These are phyloP conservation scores for Boletus insuetus DNA, from an alignment of 768 basidiomycete genomes.

Conservation along the genomic window DNA sequence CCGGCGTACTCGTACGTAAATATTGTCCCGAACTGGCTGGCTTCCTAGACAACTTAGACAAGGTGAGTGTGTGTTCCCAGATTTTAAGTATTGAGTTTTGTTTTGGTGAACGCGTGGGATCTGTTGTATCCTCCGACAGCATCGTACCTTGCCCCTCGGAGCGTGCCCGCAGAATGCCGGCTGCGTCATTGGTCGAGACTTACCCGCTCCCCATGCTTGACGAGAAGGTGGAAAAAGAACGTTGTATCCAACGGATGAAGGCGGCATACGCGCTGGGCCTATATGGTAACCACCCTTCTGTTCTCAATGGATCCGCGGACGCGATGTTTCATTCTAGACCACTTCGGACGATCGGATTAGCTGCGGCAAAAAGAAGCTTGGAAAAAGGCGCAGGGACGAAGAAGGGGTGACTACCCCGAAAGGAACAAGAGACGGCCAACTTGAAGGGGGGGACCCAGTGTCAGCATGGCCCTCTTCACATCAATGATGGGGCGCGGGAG, in stretches of 20 bases:
- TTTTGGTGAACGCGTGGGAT: neutral
- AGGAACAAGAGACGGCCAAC: slow-evolving; percentile 10
- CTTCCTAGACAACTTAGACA: slow-evolving; percentile 27
- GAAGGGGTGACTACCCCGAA: slow-evolving; percentile 9
- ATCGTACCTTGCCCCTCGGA: neutral
- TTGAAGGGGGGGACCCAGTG: slow-evolving; percentile 1
- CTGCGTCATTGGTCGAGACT: slow-evolving; percentile 6
- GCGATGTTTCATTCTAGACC: slow-evolving; percentile 19
- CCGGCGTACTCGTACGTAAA: slow-evolving; percentile 26
- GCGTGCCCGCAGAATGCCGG: slow-evolving; percentile 3
- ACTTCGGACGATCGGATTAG: slow-evolving; percentile 20
- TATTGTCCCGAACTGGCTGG: slow-evolving; percentile 9
- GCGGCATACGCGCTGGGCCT: slow-evolving; percentile 3
- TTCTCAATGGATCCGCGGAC: slow-evolving; percentile 25
- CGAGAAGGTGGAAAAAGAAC: slow-evolving; percentile 15
- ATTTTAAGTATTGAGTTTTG: slow-evolving; percentile 23
- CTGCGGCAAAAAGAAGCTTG: slow-evolving; percentile 21
- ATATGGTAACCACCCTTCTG: slow-evolving; percentile 20
- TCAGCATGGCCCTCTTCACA: slow-evolving; percentile 1
- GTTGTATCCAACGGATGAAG: slow-evolving; percentile 9
- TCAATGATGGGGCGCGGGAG: slow-evolving; percentile 13
- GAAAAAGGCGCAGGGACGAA: slow-evolving; percentile 16
- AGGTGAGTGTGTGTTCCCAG: slow-evolving; percentile 21
- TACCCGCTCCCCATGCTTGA: slow-evolving; percentile 10
- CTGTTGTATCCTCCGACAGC: neutral